Conservation (phyloP, 148 eudicot genomes). For the Persicaria maculosa region DNA sequence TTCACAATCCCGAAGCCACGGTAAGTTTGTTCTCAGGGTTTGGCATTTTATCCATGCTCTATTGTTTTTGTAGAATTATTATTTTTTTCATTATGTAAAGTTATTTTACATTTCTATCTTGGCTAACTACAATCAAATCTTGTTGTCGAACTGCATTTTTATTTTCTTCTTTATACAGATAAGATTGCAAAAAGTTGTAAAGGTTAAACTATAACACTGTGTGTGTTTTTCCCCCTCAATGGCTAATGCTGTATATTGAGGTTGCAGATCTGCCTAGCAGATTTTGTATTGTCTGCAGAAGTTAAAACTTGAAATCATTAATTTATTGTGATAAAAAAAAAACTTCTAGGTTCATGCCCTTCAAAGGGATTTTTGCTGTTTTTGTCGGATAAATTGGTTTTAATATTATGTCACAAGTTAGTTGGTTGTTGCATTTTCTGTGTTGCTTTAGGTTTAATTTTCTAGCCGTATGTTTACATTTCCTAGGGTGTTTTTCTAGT, state of each 20-base stretch:
- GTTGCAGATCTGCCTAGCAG: neutral
- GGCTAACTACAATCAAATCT: neutral
- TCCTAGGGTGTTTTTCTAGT: too few relatives aligned
- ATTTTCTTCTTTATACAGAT: neutral
- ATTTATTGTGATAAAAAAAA: neutral
- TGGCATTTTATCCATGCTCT: neutral
- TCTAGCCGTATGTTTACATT: too few relatives aligned
- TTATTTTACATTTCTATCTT: neutral
- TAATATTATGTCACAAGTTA: too few relatives aligned
- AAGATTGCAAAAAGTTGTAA: neutral
- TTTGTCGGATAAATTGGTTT: too few relatives aligned
- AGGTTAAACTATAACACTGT: neutral
- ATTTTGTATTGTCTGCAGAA: neutral
- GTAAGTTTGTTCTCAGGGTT: constrained; percentile 33
- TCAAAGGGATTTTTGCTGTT: neutral
- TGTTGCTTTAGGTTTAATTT: too few relatives aligned
- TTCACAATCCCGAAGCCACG: constrained; percentile 94
- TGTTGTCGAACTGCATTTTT: neutral
- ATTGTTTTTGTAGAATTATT: neutral
- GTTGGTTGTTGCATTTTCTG: too few relatives aligned
- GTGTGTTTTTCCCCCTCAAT: neutral
- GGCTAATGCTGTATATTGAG: neutral
- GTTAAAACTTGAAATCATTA: neutral
- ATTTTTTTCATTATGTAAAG: neutral
- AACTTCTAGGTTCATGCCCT: neutral